phyloP scores from a whole-genome alignment of 805 yeast genomes.

The Zygotorulaspora sp. region DNA sequence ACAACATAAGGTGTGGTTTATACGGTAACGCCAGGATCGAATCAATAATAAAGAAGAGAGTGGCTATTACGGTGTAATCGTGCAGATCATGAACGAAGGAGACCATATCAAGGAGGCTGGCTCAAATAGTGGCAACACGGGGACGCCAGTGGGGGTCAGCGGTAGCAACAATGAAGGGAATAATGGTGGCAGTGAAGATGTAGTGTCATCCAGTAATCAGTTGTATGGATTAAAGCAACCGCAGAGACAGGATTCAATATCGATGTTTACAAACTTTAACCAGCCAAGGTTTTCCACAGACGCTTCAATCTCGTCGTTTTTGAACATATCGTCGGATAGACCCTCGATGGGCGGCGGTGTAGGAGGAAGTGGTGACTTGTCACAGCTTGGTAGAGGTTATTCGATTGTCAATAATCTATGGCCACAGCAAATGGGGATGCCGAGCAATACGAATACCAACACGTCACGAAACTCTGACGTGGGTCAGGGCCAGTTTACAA shows the following conservation, averaged over 20 bases:
- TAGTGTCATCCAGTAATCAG: not conserved
- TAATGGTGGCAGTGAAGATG: not conserved
- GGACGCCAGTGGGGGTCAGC: not conserved
- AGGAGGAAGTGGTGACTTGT: constrained; percentile 13
- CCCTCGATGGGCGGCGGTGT: constrained; percentile 12
- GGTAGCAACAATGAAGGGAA: not conserved
- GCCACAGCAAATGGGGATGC: constrained; percentile 18
- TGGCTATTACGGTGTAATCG: too few species aligned
- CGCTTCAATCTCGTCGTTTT: constrained; percentile 24
- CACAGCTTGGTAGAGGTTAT: constrained; percentile 30
- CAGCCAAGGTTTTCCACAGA: constrained; percentile 28
- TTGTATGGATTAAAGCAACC: constrained; percentile 5
- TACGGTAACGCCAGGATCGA: too few species aligned
- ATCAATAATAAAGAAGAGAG: too few species aligned
- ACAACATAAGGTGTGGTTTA: too few species aligned
- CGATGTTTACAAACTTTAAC: constrained; percentile 22
- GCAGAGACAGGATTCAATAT: constrained; percentile 24
- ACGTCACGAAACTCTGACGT: constrained; percentile 7
- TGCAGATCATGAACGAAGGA: constrained; percentile 2
- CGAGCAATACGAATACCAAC: not conserved
- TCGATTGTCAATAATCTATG: constrained; percentile 31
- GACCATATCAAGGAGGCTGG: not conserved
- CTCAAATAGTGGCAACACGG: not conserved
- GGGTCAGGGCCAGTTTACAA: constrained; percentile 14
- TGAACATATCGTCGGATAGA: constrained; percentile 24